These are phyloP conservation scores for Trichoderma citrinoviride DNA, from an alignment of 2,329 filamentous ascomycete genomes.

Conservation along the genomic window DNA sequence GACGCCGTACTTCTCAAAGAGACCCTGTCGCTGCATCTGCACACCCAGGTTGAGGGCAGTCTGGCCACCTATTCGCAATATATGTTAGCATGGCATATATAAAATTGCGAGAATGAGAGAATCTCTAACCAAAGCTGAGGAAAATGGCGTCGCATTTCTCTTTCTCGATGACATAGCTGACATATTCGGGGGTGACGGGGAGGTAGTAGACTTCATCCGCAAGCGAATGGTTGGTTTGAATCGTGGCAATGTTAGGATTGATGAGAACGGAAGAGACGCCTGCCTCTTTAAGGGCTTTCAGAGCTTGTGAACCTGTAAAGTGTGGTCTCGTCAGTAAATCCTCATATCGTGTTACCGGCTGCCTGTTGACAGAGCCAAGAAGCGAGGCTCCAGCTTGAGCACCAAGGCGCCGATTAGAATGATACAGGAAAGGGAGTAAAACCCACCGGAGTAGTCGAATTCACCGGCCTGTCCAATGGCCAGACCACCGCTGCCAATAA, in stretches of 20 bases:
- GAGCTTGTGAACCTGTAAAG: conserved; percentile 77
- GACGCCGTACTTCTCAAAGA: conserved; percentile 93
- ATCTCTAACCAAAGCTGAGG: conserved; percentile 67
- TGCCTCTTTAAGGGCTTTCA: conserved; percentile 96
- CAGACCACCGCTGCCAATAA: conserved; percentile 92
- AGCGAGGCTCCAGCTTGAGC: no score
- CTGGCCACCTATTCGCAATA: conserved; percentile 62
- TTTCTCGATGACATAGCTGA: conserved; percentile 93
- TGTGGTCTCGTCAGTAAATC: not conserved
- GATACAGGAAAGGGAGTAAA: not conserved
- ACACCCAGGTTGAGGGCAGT: conserved; percentile 96
- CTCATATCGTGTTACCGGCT: not conserved
- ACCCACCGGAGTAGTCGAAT: conserved; percentile 95
- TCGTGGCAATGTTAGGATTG: conserved; percentile 98
- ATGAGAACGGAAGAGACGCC: conserved; percentile 88
- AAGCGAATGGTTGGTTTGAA: conserved; percentile 94
- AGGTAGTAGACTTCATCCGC: conserved; percentile 98
- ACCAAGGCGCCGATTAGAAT: no score
- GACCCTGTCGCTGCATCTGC: conserved; percentile 92
- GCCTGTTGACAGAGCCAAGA: no score
- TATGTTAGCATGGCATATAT: no score
- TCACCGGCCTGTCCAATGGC: conserved; percentile 97
- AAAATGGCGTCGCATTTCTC: conserved; percentile 97
- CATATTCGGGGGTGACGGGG: conserved; percentile 95
- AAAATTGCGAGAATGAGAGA: no score